These are phyloP conservation scores for Pythium periplocum DNA, from an alignment of 352 stramenopile species.

Conservation along the genomic window DNA sequence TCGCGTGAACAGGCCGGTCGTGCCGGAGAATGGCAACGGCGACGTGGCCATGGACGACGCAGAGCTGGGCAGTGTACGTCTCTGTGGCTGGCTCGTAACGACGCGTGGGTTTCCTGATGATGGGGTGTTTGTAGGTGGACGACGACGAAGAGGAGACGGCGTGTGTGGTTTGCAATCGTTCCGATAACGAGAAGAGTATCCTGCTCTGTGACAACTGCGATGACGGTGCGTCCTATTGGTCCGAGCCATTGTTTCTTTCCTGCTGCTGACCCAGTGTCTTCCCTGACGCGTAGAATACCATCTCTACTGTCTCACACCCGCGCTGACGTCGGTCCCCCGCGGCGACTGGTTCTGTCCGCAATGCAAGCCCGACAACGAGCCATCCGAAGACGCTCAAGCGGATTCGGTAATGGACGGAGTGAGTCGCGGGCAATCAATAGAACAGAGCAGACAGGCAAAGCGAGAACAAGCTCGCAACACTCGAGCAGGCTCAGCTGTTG, in stretches of 20 bases:
- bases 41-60: conserved; percentile 1
- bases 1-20: not conserved
- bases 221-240: conserved; percentile 14
- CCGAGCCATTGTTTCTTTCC: not conserved
- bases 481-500: no score
- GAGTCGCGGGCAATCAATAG: no score
- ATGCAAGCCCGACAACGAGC: conserved; percentile 16
- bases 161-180: conserved; percentile 39
- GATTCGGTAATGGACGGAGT: no score
- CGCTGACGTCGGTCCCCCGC: conserved; percentile 33
- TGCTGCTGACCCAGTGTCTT: conserved; percentile 1
- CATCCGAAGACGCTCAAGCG: not conserved
- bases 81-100: not conserved
- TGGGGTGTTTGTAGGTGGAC: conserved; percentile 4
- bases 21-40: not conserved
- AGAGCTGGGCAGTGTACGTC: not conserved
- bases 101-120: not conserved
- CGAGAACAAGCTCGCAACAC: no score
- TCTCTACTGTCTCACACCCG: conserved; percentile 49
- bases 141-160: conserved; percentile 21
- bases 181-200: conserved; percentile 32
- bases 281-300: conserved; percentile 33
- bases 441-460: no score
- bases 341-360: conserved; percentile 55
- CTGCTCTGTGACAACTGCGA: conserved; percentile 58